A percentile compares a stretch with the other conserved stretches of the same genome.
Evolutionary conservation across 2,329 filamentous ascomycete species (phyloP).

Genomic region (Kalaharituber pfeilii): DNA sequence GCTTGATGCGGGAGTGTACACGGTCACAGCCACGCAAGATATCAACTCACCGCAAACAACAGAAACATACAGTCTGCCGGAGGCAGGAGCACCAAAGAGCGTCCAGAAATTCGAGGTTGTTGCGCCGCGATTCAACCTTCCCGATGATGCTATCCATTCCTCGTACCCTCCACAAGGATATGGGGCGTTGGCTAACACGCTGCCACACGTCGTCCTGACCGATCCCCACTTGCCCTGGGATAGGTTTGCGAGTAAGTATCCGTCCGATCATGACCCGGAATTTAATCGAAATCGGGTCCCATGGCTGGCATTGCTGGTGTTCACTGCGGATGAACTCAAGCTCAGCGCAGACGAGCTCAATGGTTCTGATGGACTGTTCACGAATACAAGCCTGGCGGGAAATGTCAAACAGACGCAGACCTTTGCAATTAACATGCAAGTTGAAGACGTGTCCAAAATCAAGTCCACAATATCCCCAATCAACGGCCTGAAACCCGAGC

Average conservation of each 20-base stretch:
- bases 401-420: slow-evolving; percentile 14
- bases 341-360: slow-evolving; percentile 17
- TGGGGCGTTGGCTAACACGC: slow-evolving; percentile 23
- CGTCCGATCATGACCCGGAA: slow-evolving; percentile 4
- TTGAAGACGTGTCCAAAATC: background rate
- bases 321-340: slow-evolving; percentile 28
- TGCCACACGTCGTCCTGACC: slow-evolving; percentile 33
- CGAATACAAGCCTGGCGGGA: slow-evolving; percentile 19
- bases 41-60: slow-evolving; percentile 3
- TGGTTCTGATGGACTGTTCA: slow-evolving; percentile 1
- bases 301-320: slow-evolving; percentile 30
- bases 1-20: slow-evolving; percentile 10
- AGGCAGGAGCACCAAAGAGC: no score
- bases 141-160: slow-evolving; percentile 26
- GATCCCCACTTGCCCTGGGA: slow-evolving; percentile 33
- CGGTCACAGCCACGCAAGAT: slow-evolving; percentile 7
- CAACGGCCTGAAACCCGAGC: background rate
- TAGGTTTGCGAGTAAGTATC: slow-evolving; percentile 20
- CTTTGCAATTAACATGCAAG: background rate
- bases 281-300: slow-evolving; percentile 24
- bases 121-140: slow-evolving; percentile 27
- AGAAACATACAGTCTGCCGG: slow-evolving; percentile 1
- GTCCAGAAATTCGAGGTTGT: slow-evolving; percentile 26
- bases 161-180: slow-evolving; percentile 30
- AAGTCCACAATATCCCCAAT: background rate